Evolutionary conservation across 139 green algal genomes (phyloP).

Genomic region (Chlorella sorokiniana): DNA sequence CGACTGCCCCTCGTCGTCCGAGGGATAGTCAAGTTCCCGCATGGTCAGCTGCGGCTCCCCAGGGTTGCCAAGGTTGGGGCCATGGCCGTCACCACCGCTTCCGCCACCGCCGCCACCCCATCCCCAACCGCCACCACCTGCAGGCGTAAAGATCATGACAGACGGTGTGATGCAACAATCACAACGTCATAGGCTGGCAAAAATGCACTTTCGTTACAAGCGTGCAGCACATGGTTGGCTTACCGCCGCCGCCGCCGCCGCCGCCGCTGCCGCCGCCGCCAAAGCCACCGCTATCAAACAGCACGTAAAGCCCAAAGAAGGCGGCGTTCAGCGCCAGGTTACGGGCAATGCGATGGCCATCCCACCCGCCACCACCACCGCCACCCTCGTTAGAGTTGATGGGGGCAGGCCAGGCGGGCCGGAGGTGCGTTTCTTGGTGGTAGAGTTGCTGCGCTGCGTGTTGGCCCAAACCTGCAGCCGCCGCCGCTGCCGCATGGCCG

Average conservation of each 20-base stretch:
- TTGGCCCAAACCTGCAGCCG: conserved; percentile 22
- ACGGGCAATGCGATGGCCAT: conserved; percentile 42
- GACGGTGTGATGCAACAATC: background rate
- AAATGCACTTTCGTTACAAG: too few relatives aligned
- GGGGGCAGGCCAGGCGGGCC: conserved; percentile 58
- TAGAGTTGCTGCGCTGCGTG: conserved; percentile 48
- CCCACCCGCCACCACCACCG: conserved; percentile 57
- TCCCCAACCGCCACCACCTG: background rate
- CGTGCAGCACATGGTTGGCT: background rate
- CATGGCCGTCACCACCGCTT: conserved; percentile 24
- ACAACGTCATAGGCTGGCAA: background rate
- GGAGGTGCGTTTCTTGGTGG: conserved; percentile 53
- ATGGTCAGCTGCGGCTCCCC: conserved; percentile 28
- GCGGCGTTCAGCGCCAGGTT: conserved; percentile 53
- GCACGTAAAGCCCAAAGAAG: conserved; percentile 50
- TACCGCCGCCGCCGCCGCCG: conserved; percentile 45
- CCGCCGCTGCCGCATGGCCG: background rate
- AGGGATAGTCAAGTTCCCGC: conserved; percentile 35
- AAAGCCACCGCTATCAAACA: conserved; percentile 42
- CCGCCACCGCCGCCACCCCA: conserved; percentile 37
- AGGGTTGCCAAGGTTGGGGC: conserved; percentile 24
- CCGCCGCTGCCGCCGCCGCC: conserved; percentile 48
- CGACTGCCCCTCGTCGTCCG: conserved; percentile 31
- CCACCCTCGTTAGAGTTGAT: conserved; percentile 51
- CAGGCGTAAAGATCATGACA: background rate